Percentiles rank a stretch among this genome's conserved stretches.
These are phyloP conservation scores for Tetrahymena malaccensis DNA, from an alignment of 73 alveolate species.

Conservation along the genomic window DNA sequence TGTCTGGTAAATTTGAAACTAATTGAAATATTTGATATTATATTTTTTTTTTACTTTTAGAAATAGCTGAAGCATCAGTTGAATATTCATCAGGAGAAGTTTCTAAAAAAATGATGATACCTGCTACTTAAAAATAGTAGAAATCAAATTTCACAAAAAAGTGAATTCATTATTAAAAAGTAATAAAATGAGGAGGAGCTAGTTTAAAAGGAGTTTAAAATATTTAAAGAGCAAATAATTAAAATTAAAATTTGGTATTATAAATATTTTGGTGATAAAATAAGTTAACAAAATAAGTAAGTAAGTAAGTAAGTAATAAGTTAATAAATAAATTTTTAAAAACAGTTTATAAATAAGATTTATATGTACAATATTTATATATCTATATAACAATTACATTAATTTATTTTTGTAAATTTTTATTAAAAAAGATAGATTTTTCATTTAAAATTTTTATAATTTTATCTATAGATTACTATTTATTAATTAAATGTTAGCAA, in stretches of 20 bases:
- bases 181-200: background rate
- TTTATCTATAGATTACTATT: too few species aligned
- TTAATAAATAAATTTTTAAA: too few species aligned
- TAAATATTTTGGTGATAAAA: background rate
- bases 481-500: too few species aligned
- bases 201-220: background rate
- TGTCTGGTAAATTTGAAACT: background rate
- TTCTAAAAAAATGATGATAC: background rate
- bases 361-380: background rate
- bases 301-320: background rate
- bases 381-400: background rate
- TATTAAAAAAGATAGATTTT: too few species aligned
- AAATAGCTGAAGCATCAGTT: background rate
- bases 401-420: too few species aligned
- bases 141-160: background rate
- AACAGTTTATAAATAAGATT: too few species aligned
- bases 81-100: background rate
- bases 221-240: background rate
- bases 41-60: background rate
- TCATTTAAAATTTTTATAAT: too few species aligned
- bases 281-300: background rate
- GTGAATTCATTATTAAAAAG: background rate
- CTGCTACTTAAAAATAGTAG: background rate
- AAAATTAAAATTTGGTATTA: too few species aligned
- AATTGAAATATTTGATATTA: background rate